Evolutionary conservation across 139 green algal species (phyloP).

Genomic region (Asterochloris sp.): DNA sequence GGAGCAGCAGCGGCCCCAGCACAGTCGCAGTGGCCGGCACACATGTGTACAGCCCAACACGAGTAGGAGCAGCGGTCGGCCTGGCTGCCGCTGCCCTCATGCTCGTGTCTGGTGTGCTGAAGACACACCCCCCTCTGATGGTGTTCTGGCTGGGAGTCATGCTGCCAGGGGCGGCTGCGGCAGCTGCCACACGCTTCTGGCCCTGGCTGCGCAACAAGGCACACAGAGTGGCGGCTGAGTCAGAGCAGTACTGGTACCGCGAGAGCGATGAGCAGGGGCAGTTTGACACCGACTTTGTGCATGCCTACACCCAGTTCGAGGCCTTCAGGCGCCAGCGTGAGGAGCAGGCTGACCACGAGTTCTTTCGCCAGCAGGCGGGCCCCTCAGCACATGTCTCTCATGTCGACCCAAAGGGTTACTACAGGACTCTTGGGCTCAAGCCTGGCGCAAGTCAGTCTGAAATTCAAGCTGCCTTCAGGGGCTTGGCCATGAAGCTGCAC

Average conservation of each 20-base stretch:
- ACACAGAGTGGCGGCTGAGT: background rate
- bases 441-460: constrained; percentile 1
- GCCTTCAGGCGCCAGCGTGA: background rate
- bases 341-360: too few species aligned
- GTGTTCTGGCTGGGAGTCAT: background rate
- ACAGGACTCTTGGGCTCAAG: background rate
- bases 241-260: constrained; percentile 1
- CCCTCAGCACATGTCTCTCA: background rate
- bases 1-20: background rate
- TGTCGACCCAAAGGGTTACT: constrained; percentile 8
- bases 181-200: background rate
- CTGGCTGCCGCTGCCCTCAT: background rate
- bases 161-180: background rate
- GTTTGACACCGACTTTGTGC: background rate
- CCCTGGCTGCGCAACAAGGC: background rate
- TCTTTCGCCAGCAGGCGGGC: background rate
- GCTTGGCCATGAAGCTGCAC: constrained; percentile 8
- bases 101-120: background rate
- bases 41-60: constrained; percentile 2
- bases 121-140: background rate
- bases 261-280: background rate
- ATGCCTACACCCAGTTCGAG: constrained; percentile 11
- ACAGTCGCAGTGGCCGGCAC: background rate
- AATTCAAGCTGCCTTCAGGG: constrained; percentile 9
- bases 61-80: background rate